Evolutionary conservation across 441 rosid species (phyloP), one percentile per base, ranked within the genome.

Genomic region (Bocquillonia castaneifolia): DNA sequence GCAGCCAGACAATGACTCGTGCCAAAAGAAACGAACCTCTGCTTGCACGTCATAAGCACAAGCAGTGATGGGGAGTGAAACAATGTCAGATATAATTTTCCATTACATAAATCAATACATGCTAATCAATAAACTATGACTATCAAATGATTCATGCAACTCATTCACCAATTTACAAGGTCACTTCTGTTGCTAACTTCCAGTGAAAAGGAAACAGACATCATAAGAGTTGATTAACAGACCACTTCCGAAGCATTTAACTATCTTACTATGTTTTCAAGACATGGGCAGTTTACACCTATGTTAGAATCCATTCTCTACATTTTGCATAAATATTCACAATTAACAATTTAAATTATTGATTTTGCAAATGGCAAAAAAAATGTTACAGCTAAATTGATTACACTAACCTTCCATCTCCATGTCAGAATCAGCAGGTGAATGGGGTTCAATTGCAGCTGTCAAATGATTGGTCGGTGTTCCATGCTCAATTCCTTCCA

Each of bases 321-420:
- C 31, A 55, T 51, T 26, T 51, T 51, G 45, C 59, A 64, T 23
- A 31, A 32, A 47, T 32, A 5, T 48, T 13, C 17, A 32, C 20
- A 29, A n/a, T 13, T 10, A 12, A 15, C 22, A 64, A 32, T 34
- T 10, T 10, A 32, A 23, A 51, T 20, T 23, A 20, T 64, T 18
- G 32, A 23, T 22, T 34, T 2, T 17, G 52, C 6, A 3, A 13
- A 48, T 20, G 29, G n/a, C 56, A 50, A 64, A 42, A n/a, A 7
- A 23, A 26, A 22, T 9, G 45, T 14, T 17, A n/a, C 9, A 15
- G 31, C 47, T 31, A 29, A 50, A 59, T 6, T 12, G 73, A 65
- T 59, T 66, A 56, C 37, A 74, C 82, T 58, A 77, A 89, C 96
- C 96, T 87, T 87, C 96, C 96, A 89, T 89, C 78, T 89, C 96